Conservation (phyloP, 1,139 yeast species). For the Hemisphaericaspora xylofermentans region DNA sequence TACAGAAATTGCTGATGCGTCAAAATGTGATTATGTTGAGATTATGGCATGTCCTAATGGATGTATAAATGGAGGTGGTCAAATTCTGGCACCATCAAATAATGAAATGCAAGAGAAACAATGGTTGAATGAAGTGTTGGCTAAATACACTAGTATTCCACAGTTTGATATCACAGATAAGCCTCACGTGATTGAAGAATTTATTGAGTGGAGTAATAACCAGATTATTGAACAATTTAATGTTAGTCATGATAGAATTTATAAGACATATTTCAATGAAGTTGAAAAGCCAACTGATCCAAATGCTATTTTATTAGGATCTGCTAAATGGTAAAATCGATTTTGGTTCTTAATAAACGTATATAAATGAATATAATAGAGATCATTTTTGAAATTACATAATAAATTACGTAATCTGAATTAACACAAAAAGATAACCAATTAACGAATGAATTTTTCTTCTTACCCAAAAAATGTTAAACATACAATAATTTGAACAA, state of each 20-base stretch:
- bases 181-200: slow-evolving; percentile 14
- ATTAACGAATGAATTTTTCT: slow-evolving; percentile 11
- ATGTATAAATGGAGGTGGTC: slow-evolving; percentile 97
- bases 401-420: neutral
- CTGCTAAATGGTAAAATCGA: slow-evolving; percentile 39
- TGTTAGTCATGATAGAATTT: slow-evolving; percentile 36
- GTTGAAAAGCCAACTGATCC: slow-evolving; percentile 56
- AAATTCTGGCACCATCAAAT: slow-evolving; percentile 48
- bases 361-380: neutral
- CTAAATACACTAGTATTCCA: slow-evolving; percentile 30
- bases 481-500: neutral
- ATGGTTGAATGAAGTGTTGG: slow-evolving; percentile 39
- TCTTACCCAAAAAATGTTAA: slow-evolving; percentile 9
- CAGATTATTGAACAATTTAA: slow-evolving; percentile 33
- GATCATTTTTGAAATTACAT: neutral
- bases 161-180: slow-evolving; percentile 17
- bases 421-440: slow-evolving; percentile 8
- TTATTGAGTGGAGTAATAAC: slow-evolving; percentile 31
- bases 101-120: slow-evolving; percentile 33
- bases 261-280: slow-evolving; percentile 47
- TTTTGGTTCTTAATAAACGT: neutral
- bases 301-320: slow-evolving; percentile 40
- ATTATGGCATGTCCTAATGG: slow-evolving; percentile 99
- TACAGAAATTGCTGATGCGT: slow-evolving; percentile 54
- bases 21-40: slow-evolving; percentile 79